Evolutionary conservation across 176 grass and related monocot genomes (phyloP).

Genomic region (Saccharum officinarum): DNA sequence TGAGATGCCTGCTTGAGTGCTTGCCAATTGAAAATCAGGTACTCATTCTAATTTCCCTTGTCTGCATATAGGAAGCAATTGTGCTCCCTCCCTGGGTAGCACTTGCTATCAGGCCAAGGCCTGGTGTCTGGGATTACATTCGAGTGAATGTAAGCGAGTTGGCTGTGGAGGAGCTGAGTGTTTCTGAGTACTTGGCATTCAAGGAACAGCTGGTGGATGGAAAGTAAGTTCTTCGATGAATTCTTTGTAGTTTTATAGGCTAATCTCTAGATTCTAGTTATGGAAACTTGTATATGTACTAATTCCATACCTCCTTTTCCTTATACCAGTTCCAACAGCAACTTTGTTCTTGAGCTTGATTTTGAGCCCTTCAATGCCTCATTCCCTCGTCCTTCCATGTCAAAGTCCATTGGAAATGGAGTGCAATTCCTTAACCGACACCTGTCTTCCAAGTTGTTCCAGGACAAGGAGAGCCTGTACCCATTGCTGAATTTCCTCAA

Average conservation of each 20-base stretch:
- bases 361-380: conserved; percentile 99
- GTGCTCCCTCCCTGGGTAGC: conserved; percentile 85
- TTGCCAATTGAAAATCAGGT: not conserved
- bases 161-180: conserved; percentile 78
- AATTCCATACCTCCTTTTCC: conserved; percentile 16
- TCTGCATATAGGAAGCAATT: conserved; percentile 72
- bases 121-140: conserved; percentile 98
- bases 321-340: conserved; percentile 40
- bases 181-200: conserved; percentile 91
- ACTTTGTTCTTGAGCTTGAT: conserved; percentile 93
- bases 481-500: conserved; percentile 91
- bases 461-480: conserved; percentile 95
- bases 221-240: conserved; percentile 52
- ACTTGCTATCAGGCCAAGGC: conserved; percentile 93
- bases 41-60: conserved; percentile 21
- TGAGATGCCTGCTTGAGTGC: not conserved
- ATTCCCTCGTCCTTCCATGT: conserved; percentile 90
- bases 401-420: conserved; percentile 97
- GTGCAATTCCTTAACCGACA: conserved; percentile 98
- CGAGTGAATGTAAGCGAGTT: conserved; percentile 90
- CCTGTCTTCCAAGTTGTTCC: conserved; percentile 98
- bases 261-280: not conserved
- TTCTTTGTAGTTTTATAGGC: not conserved
- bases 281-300: conserved; percentile 16
- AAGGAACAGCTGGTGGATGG: conserved; percentile 92